Conservation (phyloP, 129 eudicot genomes). For the Artemisia tridentata region DNA sequence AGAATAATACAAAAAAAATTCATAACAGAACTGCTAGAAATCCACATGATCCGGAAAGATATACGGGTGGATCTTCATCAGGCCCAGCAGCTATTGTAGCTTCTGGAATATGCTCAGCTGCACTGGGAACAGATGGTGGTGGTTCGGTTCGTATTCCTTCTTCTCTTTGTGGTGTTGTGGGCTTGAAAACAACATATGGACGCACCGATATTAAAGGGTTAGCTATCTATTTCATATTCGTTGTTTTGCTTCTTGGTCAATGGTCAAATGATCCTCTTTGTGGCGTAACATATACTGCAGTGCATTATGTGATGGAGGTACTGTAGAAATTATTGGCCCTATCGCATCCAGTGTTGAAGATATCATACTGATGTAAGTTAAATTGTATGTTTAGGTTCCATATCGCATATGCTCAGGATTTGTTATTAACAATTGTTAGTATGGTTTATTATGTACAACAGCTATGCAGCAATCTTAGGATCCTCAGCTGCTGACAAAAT, state of each 20-base stretch:
- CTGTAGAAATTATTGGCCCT: conserved; percentile 92
- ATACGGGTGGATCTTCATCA: conserved; percentile 99
- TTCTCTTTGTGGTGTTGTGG: conserved; percentile 95
- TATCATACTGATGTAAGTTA: conserved; percentile 73
- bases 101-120: conserved; percentile 89
- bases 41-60: conserved; percentile 88
- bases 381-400: background rate
- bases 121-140: conserved; percentile 99
- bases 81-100: conserved; percentile 99
- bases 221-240: conserved; percentile 13
- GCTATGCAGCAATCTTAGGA: conserved; percentile 96
- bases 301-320: conserved; percentile 75
- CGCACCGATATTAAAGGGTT: conserved; percentile 81
- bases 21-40: conserved; percentile 82
- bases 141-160: conserved; percentile 97
- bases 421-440: conserved; percentile 2
- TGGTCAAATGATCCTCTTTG: no score
- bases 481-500: conserved; percentile 71
- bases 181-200: conserved; percentile 89
- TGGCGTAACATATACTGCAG: conserved; percentile 37
- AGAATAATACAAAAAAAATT: conserved; percentile 3
- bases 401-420: background rate
- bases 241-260: background rate
- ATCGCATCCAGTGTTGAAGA: conserved; percentile 92
- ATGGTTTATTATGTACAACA: conserved; percentile 36